Evolutionary conservation across 495 filamentous ascomycete species (phyloP).

Genomic region (Penicillium turbatum): DNA sequence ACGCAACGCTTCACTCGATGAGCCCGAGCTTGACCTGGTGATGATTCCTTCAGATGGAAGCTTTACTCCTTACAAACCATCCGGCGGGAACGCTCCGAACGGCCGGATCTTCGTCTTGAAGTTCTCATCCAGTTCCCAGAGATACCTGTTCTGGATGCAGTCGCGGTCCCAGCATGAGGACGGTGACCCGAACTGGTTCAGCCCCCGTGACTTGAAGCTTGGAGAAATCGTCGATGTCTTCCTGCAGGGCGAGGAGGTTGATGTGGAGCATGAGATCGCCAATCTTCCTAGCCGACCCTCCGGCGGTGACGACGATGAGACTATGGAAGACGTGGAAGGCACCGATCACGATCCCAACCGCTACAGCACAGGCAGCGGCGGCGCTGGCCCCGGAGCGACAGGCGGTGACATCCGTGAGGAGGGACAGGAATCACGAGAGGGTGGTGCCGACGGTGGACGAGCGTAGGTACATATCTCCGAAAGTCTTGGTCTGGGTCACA

Average conservation of each 20-base stretch:
- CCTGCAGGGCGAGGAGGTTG: slow-evolving; percentile 84
- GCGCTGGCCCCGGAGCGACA: slow-evolving; percentile 79
- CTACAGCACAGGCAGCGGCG: slow-evolving; percentile 61
- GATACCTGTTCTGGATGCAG: slow-evolving; percentile 95
- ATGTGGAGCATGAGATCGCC: slow-evolving; percentile 73
- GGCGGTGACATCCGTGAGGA: slow-evolving; percentile 88
- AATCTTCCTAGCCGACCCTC: slow-evolving; percentile 49
- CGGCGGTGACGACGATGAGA: slow-evolving; percentile 56
- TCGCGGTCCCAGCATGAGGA: slow-evolving; percentile 71
- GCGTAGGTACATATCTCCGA: slow-evolving; percentile 81
- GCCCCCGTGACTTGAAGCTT: slow-evolving; percentile 71
- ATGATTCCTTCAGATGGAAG: slow-evolving; percentile 87
- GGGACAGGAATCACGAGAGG: slow-evolving; percentile 79
- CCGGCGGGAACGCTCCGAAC: slow-evolving; percentile 63
- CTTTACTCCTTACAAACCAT: slow-evolving; percentile 72
- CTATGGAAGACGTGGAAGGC: slow-evolving; percentile 80
- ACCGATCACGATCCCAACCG: slow-evolving; percentile 51
- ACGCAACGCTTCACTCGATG: slow-evolving; percentile 54
- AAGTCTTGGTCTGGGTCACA: slow-evolving; percentile 2
- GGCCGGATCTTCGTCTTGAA: slow-evolving; percentile 92
- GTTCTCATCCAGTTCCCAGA: slow-evolving; percentile 86
- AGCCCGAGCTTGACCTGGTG: slow-evolving; percentile 76
- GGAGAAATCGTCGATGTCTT: slow-evolving; percentile 80
- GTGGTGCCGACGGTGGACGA: slow-evolving; percentile 93
- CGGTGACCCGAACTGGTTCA: slow-evolving; percentile 74